phyloP scores from a whole-genome alignment of 2,329 filamentous ascomycete genomes.

The Cytospora leucostoma region DNA sequence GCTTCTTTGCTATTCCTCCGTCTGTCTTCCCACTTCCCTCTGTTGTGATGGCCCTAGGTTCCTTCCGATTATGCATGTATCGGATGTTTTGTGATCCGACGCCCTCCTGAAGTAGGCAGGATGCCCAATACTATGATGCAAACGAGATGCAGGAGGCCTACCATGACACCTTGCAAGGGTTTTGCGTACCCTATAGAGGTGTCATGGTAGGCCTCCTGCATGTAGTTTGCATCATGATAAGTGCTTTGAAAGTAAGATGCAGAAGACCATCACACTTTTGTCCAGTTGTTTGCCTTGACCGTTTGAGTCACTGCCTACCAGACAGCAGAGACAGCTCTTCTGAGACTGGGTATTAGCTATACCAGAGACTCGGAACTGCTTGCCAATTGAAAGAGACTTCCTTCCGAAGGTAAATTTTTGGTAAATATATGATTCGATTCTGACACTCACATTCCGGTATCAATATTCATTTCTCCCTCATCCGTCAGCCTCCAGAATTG shows the following conservation, averaged over 20 bases:
- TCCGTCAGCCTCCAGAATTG: not conserved
- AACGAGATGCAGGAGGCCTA: not conserved
- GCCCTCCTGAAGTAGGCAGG: too few relatives aligned
- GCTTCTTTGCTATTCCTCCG: not conserved
- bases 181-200: too few relatives aligned
- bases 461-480: not conserved
- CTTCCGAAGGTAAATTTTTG: not conserved
- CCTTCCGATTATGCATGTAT: not conserved
- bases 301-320: not conserved
- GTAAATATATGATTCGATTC: not conserved
- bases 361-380: not conserved
- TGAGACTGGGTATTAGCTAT: not conserved
- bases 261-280: not conserved
- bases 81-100: too few relatives aligned
- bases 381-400: not conserved
- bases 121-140: not conserved
- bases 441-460: not conserved
- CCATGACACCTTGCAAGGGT: not conserved
- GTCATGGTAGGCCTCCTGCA: not conserved
- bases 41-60: not conserved
- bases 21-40: not conserved
- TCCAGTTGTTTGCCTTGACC: not conserved
- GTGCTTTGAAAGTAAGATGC: not conserved
- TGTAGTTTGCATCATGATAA: not conserved
- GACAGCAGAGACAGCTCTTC: not conserved